Base-by-base conservation (phyloP, 768 basidiomycete species). In the Clavulina sp. region DNA sequence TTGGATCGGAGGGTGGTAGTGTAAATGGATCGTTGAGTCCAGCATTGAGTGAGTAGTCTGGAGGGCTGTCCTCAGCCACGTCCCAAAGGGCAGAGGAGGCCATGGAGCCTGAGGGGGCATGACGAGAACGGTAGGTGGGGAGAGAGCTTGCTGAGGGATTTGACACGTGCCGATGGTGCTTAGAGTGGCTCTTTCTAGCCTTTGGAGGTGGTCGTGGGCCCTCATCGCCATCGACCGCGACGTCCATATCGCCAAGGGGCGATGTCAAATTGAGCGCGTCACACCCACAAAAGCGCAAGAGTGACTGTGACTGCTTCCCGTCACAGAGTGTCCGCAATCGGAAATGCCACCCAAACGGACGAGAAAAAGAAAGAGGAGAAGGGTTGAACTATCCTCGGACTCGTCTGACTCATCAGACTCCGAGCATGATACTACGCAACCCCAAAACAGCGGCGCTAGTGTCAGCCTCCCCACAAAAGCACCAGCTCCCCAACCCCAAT, bases 351-450 rank as follows among this genome's bases (percentile, higher is more conserved):
- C 34, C 34, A 9, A 19, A 9, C 4, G 49, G 29, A 43, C 23
- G 19, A 28, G 53, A 23, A 54, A 54, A 41, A 52, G 53, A 31
- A 50, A 51, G 40, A 51, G 54, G 48, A 55, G 47, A 40, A 29
- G 26, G 38, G 52, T 53, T 24, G 41, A 51, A 7, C 18, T 24
- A 33, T 51, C 41, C 4, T 55, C 54, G 3, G 24, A 23, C 16
- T 55, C 54, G 21, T 55, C 52, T 9, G 46, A 41, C 19, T 33
- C 52, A 13, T 52, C 54, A 28, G 30, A 29, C 52, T 55, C 54
- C 6, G 51, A 52, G 26, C 52, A 55, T 18, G 52, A 53, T 33
- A 23, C 3, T 23, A 3, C n/a, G n/a, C n/a, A n/a, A n/a, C n/a
- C n/a, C n/a, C n/a, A n/a, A n/a, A n/a, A n/a, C n/a, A n/a, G n/a